Conservation (phyloP, 306 rosid species). For the Quercus variabilis region DNA sequence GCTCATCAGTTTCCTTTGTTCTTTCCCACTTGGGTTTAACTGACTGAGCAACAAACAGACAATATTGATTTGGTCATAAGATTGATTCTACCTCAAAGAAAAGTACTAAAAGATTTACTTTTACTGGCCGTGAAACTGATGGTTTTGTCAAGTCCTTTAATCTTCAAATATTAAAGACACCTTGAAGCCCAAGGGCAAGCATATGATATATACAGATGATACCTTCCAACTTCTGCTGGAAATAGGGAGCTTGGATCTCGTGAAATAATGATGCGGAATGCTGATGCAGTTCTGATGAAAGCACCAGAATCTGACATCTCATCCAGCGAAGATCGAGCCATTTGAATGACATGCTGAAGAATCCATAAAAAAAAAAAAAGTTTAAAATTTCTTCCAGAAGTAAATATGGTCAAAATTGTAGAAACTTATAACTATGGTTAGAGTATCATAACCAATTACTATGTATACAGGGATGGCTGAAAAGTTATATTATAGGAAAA, state of each 20-base stretch:
- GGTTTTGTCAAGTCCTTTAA: slow-evolving; percentile 3
- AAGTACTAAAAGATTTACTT: neutral
- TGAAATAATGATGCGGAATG: slow-evolving; percentile 59
- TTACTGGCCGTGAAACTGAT: neutral
- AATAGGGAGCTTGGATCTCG: slow-evolving; percentile 53
- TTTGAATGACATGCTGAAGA: slow-evolving; percentile 44
- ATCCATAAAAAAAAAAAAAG: slow-evolving; percentile 13
- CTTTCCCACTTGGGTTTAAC: neutral
- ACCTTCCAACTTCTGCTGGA: slow-evolving; percentile 76
- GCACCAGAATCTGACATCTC: slow-evolving; percentile 80
- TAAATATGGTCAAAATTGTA: neutral
- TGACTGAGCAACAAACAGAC: neutral
- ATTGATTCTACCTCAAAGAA: neutral
- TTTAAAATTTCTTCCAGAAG: neutral
- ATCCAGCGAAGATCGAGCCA: slow-evolving; percentile 79
- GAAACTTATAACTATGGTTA: neutral
- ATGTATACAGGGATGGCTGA: neutral
- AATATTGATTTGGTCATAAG: neutral
- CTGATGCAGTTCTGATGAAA: slow-evolving; percentile 75
- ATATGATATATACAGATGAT: slow-evolving; percentile 84
- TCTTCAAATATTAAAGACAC: slow-evolving; percentile 20
- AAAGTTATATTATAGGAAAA: neutral
- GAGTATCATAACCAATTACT: neutral
- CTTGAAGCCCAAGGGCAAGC: slow-evolving; percentile 98
- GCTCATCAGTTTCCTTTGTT: slow-evolving; percentile 1